Evolutionary conservation across 768 basidiomycete genomes (phyloP).

Genomic region (Suillus luteus): DNA sequence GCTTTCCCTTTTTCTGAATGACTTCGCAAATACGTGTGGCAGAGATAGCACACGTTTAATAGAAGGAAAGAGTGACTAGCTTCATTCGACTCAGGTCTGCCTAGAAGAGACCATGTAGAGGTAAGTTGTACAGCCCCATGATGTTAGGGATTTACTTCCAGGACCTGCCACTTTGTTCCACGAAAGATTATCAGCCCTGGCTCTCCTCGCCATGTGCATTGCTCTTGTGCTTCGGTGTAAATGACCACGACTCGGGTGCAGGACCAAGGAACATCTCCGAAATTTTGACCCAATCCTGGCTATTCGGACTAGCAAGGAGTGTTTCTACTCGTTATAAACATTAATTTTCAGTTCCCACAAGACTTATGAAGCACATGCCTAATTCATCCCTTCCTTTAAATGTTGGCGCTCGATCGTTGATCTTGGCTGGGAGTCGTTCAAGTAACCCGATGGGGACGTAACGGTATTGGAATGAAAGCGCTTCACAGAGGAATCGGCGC

Average conservation of each 20-base stretch:
- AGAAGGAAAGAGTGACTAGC: background rate
- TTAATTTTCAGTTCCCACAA: background rate
- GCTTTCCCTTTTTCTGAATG: background rate
- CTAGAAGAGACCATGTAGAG: background rate
- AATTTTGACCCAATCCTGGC: conserved; percentile 89
- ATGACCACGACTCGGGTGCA: conserved; percentile 78
- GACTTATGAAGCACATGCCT: conserved; percentile 48
- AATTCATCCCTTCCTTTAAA: conserved; percentile 88
- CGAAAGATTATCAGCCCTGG: conserved; percentile 47
- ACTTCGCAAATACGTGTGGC: background rate
- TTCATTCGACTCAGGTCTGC: background rate
- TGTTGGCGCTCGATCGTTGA: conserved; percentile 91
- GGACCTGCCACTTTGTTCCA: background rate
- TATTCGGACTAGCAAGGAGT: conserved; percentile 74
- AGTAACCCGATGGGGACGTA: conserved; percentile 94
- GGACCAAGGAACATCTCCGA: conserved; percentile 95
- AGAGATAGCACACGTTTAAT: background rate
- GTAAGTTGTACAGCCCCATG: background rate
- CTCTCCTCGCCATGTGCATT: conserved; percentile 70
- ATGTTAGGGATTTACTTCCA: background rate
- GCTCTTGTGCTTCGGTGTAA: conserved; percentile 94
- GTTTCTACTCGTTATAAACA: conserved; percentile 58
- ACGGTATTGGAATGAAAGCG: conserved; percentile 93
- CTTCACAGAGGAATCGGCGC: conserved; percentile 91
- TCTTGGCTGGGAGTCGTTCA: conserved; percentile 72